Percentiles rank a stretch among this genome's conserved stretches.
phyloP scores from a whole-genome alignment of 768 basidiomycete genomes.

The Hygrophoropsis aurantiaca region DNA sequence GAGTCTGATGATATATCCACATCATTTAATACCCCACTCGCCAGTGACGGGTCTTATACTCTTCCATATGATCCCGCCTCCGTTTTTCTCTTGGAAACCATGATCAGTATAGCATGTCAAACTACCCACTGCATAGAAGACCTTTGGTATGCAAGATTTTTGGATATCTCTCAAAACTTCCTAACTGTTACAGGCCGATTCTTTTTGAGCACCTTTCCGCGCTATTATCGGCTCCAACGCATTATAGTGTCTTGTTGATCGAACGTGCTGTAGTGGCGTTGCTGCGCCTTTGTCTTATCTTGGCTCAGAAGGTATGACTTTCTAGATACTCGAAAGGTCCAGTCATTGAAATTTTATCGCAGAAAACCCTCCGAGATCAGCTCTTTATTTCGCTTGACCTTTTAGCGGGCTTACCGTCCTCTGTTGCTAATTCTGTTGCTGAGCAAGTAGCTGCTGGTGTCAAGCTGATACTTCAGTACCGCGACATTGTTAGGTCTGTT shows the following conservation, averaged over 20 bases:
- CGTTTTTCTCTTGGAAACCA: slow-evolving; percentile 90
- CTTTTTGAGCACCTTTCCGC: slow-evolving; percentile 91
- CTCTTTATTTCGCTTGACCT: slow-evolving; percentile 93
- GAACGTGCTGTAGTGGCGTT: slow-evolving; percentile 92
- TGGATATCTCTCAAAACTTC: too few relatives aligned
- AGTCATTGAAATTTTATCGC: slow-evolving; percentile 1
- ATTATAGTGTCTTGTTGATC: slow-evolving; percentile 88
- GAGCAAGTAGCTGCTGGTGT: slow-evolving; percentile 91
- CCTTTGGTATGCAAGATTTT: slow-evolving; percentile 87
- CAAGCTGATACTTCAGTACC: slow-evolving; percentile 73
- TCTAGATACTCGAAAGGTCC: background rate
- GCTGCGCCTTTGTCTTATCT: slow-evolving; percentile 77
- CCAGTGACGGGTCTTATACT: slow-evolving; percentile 48
- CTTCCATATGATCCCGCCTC: slow-evolving; percentile 94
- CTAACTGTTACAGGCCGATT: slow-evolving; percentile 70
- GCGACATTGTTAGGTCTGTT: slow-evolving; percentile 59
- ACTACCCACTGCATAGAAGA: slow-evolving; percentile 80
- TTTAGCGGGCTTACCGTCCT: slow-evolving; percentile 73
- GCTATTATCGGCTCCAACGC: slow-evolving; percentile 69
- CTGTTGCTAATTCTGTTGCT: slow-evolving; percentile 79
- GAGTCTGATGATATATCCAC: slow-evolving; percentile 59
- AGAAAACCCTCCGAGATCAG: slow-evolving; percentile 89
- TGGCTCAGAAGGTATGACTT: slow-evolving; percentile 69
- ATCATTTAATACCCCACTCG: slow-evolving; percentile 29
- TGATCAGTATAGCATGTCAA: slow-evolving; percentile 86